Evolutionary conservation across 345 rosid genomes (phyloP).

Genomic region (Aquilaria sinensis): DNA sequence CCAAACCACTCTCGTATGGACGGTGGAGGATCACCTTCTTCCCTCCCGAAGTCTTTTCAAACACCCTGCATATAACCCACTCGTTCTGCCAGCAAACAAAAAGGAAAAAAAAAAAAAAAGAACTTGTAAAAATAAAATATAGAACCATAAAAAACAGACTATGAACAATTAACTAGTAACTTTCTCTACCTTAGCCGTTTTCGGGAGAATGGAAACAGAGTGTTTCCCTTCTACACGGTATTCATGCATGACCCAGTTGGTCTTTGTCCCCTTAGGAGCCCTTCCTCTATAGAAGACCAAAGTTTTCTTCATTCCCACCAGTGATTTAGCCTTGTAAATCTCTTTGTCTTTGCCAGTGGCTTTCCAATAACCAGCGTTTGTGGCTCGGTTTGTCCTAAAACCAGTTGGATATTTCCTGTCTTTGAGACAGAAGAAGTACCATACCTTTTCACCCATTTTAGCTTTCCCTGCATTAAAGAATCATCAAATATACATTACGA

Average conservation of each 20-base stretch:
- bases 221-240: conserved; percentile 69
- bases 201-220: conserved; percentile 46
- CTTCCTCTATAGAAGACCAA: conserved; percentile 78
- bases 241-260: conserved; percentile 90
- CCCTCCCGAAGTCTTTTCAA: conserved; percentile 51
- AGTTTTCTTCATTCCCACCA: conserved; percentile 97
- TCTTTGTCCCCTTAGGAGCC: conserved; percentile 75
- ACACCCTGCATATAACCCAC: conserved; percentile 76
- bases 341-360: conserved; percentile 71
- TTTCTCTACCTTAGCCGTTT: conserved; percentile 41
- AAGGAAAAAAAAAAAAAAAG: background rate
- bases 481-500: background rate
- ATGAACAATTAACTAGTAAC: background rate
- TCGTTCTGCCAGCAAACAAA: conserved; percentile 44
- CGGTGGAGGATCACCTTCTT: conserved; percentile 46
- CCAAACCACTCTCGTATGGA: conserved; percentile 21
- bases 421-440: conserved; percentile 73
- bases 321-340: conserved; percentile 36
- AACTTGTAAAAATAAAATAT: background rate
- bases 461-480: conserved; percentile 28
- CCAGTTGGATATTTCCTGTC: conserved; percentile 85
- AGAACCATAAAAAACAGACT: conserved; percentile 1
- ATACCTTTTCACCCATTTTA: conserved; percentile 58
- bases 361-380: conserved; percentile 55
- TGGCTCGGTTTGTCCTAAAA: conserved; percentile 58